Base-by-base conservation (phyloP, 768 basidiomycete genomes). In the Calocybe indica region DNA sequence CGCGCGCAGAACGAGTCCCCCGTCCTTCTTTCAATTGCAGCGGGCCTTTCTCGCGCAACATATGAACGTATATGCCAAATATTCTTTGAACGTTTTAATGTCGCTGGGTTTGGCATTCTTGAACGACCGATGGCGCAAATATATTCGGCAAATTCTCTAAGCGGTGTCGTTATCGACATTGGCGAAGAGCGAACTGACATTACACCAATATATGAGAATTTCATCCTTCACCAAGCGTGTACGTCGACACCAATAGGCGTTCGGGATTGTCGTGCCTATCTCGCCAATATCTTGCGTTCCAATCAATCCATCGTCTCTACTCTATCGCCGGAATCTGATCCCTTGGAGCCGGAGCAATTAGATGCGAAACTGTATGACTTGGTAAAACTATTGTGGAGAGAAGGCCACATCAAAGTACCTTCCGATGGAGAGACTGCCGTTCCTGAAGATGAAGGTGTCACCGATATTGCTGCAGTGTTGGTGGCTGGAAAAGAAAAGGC, bases 61-160 rank as follows among this genome's bases (percentile, higher is more conserved):
- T 78, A 85, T 62, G 88, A 93, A 60, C 75, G 75, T 38, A 76
- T 86, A 56, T 86, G 84, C 56, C 90, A 87, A 58, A 74, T 89
- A 35, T 90, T 94, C 67, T 96, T 96, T 57, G 92, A 95, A 60
- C 85, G 88, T 22, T 89, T 94, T 77, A 92, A 93, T 59, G 85
- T 87, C 28, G 85, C 93, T 7, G 88, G 83, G 11, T 80, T 94
- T 53, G 77, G 79, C 46, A 73, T 93, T 54, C 71, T 92, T 43
- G 86, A 93, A 48, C 87, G 91, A 0, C 85, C 92, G 14, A 77
- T 92, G 63, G 79, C 88, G 7, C 88, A 92, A 55, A 68, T 94
- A 38, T 94, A 89, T 64, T 81, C 91, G 14, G 79, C 79, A 11
- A 85, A 83, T 54, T 73, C 73, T 47, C 72, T 88, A 49, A 79